These are phyloP conservation scores for Wickerhamiella sergipiensis DNA, from an alignment of 805 yeast species.

Conservation along the genomic window DNA sequence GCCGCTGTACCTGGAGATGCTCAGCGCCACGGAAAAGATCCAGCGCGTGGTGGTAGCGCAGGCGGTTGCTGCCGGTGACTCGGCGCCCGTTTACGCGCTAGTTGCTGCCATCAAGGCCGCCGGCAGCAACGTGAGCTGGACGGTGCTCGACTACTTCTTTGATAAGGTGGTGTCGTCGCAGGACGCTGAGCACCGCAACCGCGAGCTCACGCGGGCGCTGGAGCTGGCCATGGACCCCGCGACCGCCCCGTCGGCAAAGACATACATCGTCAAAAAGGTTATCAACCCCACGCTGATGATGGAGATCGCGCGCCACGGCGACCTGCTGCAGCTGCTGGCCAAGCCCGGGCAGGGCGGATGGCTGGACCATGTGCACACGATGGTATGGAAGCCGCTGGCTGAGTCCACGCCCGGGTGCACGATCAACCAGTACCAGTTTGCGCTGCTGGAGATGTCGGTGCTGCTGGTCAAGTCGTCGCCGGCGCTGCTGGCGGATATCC, in stretches of 20 bases:
- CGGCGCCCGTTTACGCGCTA: conserved; percentile 28
- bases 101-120: conserved; percentile 31
- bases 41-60: conserved; percentile 36
- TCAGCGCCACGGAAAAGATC: conserved; percentile 51
- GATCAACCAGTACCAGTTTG: conserved; percentile 61
- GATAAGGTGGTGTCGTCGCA: conserved; percentile 36
- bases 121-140: conserved; percentile 33
- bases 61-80: conserved; percentile 25
- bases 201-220: conserved; percentile 39
- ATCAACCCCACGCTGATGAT: conserved; percentile 52
- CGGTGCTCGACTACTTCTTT: conserved; percentile 45
- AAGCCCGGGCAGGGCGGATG: conserved; percentile 32
- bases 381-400: conserved; percentile 56
- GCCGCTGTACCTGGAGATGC: conserved; percentile 53
- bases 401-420: conserved; percentile 22
- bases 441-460: conserved; percentile 69
- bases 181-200: conserved; percentile 34
- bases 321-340: conserved; percentile 34
- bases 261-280: conserved; percentile 19
- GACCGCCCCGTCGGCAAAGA: not conserved
- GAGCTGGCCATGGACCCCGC: conserved; percentile 22
- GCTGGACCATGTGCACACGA: conserved; percentile 47
- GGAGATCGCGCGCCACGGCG: conserved; percentile 40
- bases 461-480: conserved; percentile 60
- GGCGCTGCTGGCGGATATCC: conserved; percentile 38